These are phyloP conservation scores for Hygrophorus pudorinus DNA, from an alignment of 768 basidiomycete species.

Conservation along the genomic window DNA sequence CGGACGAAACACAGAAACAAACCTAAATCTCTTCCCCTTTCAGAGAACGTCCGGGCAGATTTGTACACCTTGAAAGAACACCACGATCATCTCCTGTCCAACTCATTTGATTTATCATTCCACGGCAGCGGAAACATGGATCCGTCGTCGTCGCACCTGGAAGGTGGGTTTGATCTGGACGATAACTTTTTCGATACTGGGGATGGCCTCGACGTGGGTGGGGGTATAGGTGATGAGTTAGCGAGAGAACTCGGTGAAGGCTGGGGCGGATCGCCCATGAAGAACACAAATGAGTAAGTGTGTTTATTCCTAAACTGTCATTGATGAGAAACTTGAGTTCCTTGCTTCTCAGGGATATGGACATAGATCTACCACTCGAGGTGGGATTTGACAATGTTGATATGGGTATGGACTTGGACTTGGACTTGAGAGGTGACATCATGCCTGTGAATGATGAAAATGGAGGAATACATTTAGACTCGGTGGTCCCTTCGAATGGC, in stretches of 20 bases:
- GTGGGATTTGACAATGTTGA: constrained; percentile 9
- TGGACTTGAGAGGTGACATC: constrained; percentile 16
- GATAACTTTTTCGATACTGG: constrained; percentile 43
- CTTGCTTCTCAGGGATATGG: constrained; percentile 8
- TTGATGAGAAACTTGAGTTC: constrained; percentile 4
- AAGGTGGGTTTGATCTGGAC: constrained; percentile 36
- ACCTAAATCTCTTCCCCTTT: constrained; percentile 16
- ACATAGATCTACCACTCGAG: constrained; percentile 9
- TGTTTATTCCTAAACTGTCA: background rate
- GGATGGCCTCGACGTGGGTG: constrained; percentile 48
- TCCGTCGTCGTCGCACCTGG: constrained; percentile 48
- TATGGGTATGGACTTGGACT: constrained; percentile 15
- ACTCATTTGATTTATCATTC: constrained; percentile 57
- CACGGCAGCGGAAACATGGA: constrained; percentile 24
- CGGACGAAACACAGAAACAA: constrained; percentile 19
- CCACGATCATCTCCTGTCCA: constrained; percentile 55
- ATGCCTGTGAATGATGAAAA: background rate
- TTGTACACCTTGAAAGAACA: constrained; percentile 62
- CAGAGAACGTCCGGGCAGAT: constrained; percentile 40
- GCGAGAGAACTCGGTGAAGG: constrained; percentile 65
- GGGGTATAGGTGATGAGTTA: constrained; percentile 62
- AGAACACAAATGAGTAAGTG: constrained; percentile 14
- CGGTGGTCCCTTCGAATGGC: background rate
- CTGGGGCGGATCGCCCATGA: constrained; percentile 39
- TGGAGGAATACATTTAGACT: background rate